Evolutionary conservation across 345 rosid genomes (phyloP), one percentile per base, ranked within the genome.

Genomic region (Turritis glabra): DNA sequence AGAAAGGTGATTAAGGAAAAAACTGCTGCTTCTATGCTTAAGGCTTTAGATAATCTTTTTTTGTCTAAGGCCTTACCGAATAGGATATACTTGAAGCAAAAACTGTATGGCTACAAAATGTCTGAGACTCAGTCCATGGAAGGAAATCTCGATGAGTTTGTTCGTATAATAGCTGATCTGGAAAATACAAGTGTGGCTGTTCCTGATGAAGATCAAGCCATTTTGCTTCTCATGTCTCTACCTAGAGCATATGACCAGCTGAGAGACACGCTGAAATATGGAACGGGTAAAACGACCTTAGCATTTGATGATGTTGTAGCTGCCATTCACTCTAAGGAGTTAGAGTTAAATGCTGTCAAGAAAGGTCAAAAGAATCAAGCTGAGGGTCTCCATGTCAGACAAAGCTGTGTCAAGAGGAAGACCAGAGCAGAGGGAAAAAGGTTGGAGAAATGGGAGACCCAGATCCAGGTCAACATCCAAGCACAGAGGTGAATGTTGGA

Each of bases 231-330:
- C 1, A 68, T 68, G 73, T 55, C 54, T 0, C 4, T 69, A 0
- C 64, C 54, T 0, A 69, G n/a, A 9, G 0, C 23, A 10, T 67
- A 53, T 37, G 62, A 53, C 1, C 40, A 53, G 3, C 1, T 68
- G 0, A 37, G 17, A 7, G 72, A 52, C 7, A 37, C 50, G 0
- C 0, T 54, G 3, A 40, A 13, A 1, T 69, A 54, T 5, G 37
- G 30, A 0, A 0, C 41, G 0, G 26, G 51, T 0, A 41, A 53
- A 5, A 3, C 10, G 0, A 18, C 8, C 0, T 10, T 68, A 0
- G 5, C 27, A 0, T 6, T 38, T 0, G 52, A 68, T 17, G 40
- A 41, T 17, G 73, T 68, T 6, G 7, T 27, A 1, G 8, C 3
- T 3, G 19, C 63, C 0, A 53, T 38, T 0, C 40, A 53, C 3